phyloP scores from a whole-genome alignment of 345 rosid species.

The Aquilaria malaccensis region DNA sequence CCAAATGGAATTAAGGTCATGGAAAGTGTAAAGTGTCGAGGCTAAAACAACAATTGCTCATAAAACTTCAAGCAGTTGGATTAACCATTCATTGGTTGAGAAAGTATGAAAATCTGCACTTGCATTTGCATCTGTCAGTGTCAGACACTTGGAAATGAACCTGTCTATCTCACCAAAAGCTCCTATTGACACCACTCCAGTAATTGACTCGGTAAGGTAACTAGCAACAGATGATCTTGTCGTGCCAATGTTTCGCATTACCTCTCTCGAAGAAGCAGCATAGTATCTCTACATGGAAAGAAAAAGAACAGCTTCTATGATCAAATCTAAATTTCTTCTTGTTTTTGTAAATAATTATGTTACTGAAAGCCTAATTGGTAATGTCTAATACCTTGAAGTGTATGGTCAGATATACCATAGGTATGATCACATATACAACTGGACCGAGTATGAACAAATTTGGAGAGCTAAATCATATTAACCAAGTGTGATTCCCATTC shows the following conservation, averaged over 20 bases:
- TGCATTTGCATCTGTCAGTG: conserved; percentile 46
- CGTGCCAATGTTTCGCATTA: conserved; percentile 55
- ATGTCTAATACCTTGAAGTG: too few relatives aligned
- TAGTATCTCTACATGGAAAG: conserved; percentile 39
- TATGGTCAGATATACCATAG: too few relatives aligned
- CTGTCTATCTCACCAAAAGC: conserved; percentile 47
- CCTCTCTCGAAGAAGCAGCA: conserved; percentile 44
- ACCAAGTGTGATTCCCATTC: too few relatives aligned
- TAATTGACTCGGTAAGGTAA: conserved; percentile 52
- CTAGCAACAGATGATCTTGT: conserved; percentile 50
- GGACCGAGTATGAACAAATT: too few relatives aligned
- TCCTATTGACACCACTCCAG: conserved; percentile 52
- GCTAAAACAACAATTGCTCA: conserved; percentile 40
- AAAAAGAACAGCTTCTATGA: not conserved
- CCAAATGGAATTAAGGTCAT: conserved; percentile 45
- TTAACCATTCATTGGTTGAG: conserved; percentile 53
- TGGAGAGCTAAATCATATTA: too few relatives aligned
- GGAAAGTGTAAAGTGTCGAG: conserved; percentile 38
- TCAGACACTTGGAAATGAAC: conserved; percentile 38
- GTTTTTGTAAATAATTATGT: too few relatives aligned
- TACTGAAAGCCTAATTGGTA: too few relatives aligned
- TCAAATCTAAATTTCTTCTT: too few relatives aligned
- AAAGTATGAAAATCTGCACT: conserved; percentile 44
- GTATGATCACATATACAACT: too few relatives aligned
- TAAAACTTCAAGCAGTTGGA: conserved; percentile 46